Percentiles rank a stretch among this genome's conserved stretches.
These are phyloP conservation scores for Tetrapisispora pingtungensis DNA, from an alignment of 805 yeast species.

Conservation along the genomic window DNA sequence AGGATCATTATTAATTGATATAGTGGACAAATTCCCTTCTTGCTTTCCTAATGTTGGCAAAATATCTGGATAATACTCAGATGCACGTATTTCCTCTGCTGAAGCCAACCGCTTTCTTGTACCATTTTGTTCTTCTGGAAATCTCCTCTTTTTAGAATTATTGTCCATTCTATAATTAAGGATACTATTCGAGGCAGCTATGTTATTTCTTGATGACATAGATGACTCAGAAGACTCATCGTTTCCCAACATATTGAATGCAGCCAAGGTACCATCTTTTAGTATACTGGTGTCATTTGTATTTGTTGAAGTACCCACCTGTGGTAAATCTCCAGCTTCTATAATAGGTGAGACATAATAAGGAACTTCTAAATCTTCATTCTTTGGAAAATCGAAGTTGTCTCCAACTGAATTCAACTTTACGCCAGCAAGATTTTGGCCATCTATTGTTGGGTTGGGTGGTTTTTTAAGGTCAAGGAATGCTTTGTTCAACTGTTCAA, in stretches of 20 bases:
- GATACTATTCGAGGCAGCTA: background rate
- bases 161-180: background rate
- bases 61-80: background rate
- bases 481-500: background rate
- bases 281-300: background rate
- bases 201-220: background rate
- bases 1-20: background rate
- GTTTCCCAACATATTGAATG: background rate
- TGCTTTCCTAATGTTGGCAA: background rate
- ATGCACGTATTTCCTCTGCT: background rate
- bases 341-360: conserved; percentile 1
- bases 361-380: background rate
- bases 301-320: background rate
- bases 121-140: background rate
- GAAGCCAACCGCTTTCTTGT: background rate
- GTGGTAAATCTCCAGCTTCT: background rate
- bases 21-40: background rate
- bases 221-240: background rate
- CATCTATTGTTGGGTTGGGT: background rate
- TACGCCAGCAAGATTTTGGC: background rate
- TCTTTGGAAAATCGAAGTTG: background rate
- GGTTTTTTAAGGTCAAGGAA: background rate
- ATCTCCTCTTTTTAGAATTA: background rate
- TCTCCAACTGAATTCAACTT: background rate
- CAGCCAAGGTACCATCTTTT: no score